Conservation (phyloP, 768 basidiomycete species). For the Ephemerocybe angulata region DNA sequence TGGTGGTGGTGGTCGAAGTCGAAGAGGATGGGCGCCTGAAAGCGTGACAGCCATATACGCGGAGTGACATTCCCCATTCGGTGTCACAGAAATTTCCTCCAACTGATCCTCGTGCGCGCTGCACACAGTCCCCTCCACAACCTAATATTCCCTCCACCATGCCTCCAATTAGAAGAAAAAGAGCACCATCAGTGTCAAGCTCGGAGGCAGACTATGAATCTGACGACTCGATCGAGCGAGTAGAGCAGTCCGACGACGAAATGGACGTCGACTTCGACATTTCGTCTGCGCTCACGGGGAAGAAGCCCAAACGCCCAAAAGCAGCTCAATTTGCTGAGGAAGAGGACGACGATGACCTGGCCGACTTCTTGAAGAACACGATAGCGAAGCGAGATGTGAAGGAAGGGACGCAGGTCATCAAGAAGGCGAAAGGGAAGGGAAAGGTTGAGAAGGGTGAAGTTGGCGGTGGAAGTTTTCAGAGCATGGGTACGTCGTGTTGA, state of each 20-base stretch:
- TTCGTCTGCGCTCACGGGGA: conserved; percentile 54
- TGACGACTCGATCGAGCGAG: not conserved
- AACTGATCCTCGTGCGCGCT: not conserved
- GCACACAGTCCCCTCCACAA: no score
- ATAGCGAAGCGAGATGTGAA: conserved; percentile 72
- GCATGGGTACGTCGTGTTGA: conserved; percentile 70
- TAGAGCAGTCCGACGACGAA: conserved; percentile 25
- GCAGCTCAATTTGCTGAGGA: conserved; percentile 26
- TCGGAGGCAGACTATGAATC: conserved; percentile 4
- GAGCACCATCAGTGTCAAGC: conserved; percentile 6
- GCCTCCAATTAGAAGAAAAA: conserved; percentile 13
- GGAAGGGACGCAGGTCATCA: conserved; percentile 70
- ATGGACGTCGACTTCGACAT: conserved; percentile 54
- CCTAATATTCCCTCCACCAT: not conserved
- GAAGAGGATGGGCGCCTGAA: not conserved
- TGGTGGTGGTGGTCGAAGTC: no score
- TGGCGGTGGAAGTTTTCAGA: conserved; percentile 93
- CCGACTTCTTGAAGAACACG: conserved; percentile 61
- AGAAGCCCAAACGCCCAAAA: conserved; percentile 29
- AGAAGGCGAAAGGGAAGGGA: conserved; percentile 69
- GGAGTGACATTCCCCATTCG: not conserved
- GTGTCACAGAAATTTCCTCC: conserved; percentile 1
- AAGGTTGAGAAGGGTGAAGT: conserved; percentile 72
- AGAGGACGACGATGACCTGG: conserved; percentile 59
- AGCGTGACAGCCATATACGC: not conserved